These are phyloP conservation scores for Termitomyces bulborhizus DNA, from an alignment of 768 basidiomycete species.

Conservation along the genomic window DNA sequence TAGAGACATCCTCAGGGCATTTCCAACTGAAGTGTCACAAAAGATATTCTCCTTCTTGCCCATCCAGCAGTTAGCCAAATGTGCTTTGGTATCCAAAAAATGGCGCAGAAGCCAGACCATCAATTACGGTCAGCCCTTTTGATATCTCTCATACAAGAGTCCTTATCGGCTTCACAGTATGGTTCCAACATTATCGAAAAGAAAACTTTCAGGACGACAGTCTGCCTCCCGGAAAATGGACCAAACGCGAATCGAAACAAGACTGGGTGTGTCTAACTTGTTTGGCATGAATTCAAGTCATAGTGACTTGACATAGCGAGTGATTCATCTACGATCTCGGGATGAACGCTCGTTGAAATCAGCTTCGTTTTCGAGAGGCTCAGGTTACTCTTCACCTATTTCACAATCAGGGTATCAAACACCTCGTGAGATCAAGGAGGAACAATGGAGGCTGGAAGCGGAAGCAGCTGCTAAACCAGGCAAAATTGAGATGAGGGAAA, in stretches of 20 bases:
- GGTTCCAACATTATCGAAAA: constrained; percentile 89
- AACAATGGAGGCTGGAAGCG: constrained; percentile 59
- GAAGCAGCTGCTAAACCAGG: constrained; percentile 49
- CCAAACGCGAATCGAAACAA: constrained; percentile 89
- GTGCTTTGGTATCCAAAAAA: constrained; percentile 76
- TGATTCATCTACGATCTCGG: constrained; percentile 37
- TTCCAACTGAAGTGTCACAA: constrained; percentile 82
- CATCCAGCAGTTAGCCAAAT: constrained; percentile 64
- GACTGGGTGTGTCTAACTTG: constrained; percentile 58
- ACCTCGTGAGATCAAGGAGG: constrained; percentile 72
- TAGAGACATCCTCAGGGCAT: constrained; percentile 57
- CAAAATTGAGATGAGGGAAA: constrained; percentile 83
- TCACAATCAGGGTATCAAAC: constrained; percentile 63
- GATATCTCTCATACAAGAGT: not conserved
- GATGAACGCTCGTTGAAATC: constrained; percentile 34
- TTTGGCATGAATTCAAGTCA: not conserved
- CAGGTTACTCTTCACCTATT: constrained; percentile 45
- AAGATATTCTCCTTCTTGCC: constrained; percentile 63
- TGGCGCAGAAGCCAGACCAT: constrained; percentile 88
- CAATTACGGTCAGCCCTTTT: constrained; percentile 65
- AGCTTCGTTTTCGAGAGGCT: constrained; percentile 28
- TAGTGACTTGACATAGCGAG: constrained; percentile 36
- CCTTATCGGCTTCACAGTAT: constrained; percentile 45
- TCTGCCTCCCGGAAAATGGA: constrained; percentile 82
- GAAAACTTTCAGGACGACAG: constrained; percentile 81